These are phyloP conservation scores for Podila verticillata DNA, from an alignment of 192 early-diverging fungal genomes.

Conservation along the genomic window DNA sequence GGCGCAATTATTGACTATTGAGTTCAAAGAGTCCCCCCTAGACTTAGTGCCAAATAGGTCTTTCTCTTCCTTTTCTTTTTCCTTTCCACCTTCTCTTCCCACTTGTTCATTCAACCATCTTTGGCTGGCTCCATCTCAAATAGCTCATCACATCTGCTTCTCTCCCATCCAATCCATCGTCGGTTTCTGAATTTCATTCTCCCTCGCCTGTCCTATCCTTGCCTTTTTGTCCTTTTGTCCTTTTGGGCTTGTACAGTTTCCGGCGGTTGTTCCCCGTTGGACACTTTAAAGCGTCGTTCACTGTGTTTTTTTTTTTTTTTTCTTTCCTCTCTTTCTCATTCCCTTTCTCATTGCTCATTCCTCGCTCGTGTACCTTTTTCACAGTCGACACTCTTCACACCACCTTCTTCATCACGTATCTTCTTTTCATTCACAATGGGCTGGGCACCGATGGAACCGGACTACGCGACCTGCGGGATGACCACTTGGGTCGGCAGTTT, in stretches of 20 bases:
- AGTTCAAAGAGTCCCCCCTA: no score
- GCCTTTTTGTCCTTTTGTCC: background rate
- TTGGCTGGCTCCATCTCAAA: background rate
- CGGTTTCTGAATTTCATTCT: background rate
- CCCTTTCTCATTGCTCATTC: background rate
- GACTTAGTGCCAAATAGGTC: no score
- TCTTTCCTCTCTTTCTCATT: background rate
- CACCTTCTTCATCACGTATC: background rate
- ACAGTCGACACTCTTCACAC: background rate
- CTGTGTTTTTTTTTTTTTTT: background rate
- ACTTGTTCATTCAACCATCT: background rate
- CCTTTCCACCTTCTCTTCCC: no score
- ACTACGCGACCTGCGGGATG: conserved; percentile 41
- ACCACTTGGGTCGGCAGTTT: conserved; percentile 58
- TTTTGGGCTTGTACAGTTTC: background rate
- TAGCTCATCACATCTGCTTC: background rate
- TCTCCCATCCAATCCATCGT: background rate
- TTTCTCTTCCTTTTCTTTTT: no score
- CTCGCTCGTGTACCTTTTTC: background rate
- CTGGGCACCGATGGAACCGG: conserved; percentile 48
- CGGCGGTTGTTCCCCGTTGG: conserved; percentile 8
- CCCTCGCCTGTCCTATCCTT: no score
- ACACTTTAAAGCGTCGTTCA: background rate
- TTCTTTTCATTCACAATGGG: conserved; percentile 33
- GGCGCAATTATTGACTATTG: no score